Conservation (phyloP, 768 basidiomycete genomes). For the Tricholoma bakamatsutake region DNA sequence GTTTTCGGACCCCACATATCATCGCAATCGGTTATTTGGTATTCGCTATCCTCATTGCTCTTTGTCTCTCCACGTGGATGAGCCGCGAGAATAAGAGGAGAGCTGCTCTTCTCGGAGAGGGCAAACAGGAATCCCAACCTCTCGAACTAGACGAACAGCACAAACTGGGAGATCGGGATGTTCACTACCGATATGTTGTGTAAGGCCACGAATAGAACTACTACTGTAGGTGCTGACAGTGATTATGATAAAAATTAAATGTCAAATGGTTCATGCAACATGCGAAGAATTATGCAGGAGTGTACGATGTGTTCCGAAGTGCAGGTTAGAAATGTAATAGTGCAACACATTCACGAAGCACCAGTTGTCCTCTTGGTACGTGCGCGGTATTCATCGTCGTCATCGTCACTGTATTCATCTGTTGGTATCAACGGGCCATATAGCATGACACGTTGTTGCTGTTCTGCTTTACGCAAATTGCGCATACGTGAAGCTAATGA, state of each 20-base stretch:
- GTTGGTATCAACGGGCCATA: conserved; percentile 23
- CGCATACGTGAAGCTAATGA: conserved; percentile 53
- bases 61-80: conserved; percentile 45
- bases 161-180: conserved; percentile 32
- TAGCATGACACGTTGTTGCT: conserved; percentile 36
- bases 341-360: conserved; percentile 2
- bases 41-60: conserved; percentile 38
- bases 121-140: conserved; percentile 13
- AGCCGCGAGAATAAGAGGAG: conserved; percentile 42
- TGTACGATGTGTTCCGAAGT: background rate
- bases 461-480: conserved; percentile 54
- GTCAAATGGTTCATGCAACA: background rate
- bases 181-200: conserved; percentile 35
- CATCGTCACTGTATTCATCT: conserved; percentile 42
- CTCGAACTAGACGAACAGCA: conserved; percentile 18
- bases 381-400: conserved; percentile 44
- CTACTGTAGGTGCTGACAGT: background rate
- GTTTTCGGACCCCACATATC: conserved; percentile 50
- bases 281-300: background rate
- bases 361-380: conserved; percentile 24
- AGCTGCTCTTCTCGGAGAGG: conserved; percentile 22
- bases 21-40: conserved; percentile 56
- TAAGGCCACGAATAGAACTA: background rate
- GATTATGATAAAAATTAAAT: background rate
- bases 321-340: background rate